These are phyloP conservation scores for Eimeria maxima DNA, from an alignment of 169 alveolate species.

Conservation along the genomic window DNA sequence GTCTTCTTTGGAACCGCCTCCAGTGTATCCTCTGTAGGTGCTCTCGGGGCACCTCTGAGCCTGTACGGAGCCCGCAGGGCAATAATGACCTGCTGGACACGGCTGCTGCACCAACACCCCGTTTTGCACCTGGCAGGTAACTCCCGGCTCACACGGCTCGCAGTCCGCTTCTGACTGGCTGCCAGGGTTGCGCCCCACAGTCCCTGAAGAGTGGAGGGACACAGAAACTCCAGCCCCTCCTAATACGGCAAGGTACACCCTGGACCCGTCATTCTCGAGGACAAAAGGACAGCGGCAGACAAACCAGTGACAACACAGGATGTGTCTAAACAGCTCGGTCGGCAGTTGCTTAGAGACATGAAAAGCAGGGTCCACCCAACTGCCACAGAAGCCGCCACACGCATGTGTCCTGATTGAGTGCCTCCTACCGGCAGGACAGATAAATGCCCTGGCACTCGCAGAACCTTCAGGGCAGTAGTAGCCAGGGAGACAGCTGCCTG, in stretches of 20 bases:
- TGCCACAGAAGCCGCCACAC: background rate
- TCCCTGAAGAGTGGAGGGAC: background rate
- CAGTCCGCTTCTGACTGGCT: slow-evolving; percentile 43
- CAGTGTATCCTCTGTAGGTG: background rate
- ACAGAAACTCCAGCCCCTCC: background rate
- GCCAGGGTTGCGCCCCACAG: slow-evolving; percentile 32
- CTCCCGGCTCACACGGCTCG: slow-evolving; percentile 48
- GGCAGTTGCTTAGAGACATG: background rate
- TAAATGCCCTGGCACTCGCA: slow-evolving; percentile 14
- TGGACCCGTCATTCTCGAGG: background rate
- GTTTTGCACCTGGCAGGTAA: slow-evolving; percentile 1
- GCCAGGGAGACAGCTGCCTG: slow-evolving; percentile 83
- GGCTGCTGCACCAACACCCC: slow-evolving; percentile 44
- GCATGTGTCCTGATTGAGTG: background rate
- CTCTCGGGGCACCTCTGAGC: slow-evolving; percentile 75
- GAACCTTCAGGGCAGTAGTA: slow-evolving; percentile 89
- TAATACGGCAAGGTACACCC: background rate
- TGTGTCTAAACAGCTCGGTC: too few relatives aligned
- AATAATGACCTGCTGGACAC: slow-evolving; percentile 71
- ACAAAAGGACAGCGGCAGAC: background rate
- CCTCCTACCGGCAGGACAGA: slow-evolving; percentile 42
- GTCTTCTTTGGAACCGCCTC: slow-evolving; percentile 11
- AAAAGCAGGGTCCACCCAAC: background rate
- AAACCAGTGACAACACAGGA: background rate
- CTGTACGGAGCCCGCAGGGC: slow-evolving; percentile 14